Base-by-base conservation (phyloP, 2,329 filamentous ascomycete species). In the Penicillium rolfsii region DNA sequence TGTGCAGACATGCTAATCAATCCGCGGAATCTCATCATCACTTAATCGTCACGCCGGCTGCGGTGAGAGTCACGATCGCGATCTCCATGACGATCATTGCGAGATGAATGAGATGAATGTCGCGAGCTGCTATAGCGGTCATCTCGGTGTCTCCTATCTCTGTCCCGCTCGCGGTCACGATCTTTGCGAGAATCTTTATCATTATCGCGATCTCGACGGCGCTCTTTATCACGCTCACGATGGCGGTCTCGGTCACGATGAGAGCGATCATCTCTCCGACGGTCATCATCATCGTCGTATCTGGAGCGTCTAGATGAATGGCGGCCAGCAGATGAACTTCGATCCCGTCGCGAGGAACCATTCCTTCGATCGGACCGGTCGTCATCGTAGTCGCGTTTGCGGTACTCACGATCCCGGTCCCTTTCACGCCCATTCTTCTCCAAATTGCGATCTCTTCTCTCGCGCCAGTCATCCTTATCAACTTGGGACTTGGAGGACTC, bases 401-500 rank as follows among this genome's bases (percentile, higher is more conserved):
- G 72, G 57, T 67, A 71, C 30, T 75, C 71, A 11, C 67, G 65
- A 58, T 75, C 69, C 38, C 72, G 70, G 56, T 78, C 74, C 55
- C 66, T 69, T 59, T 73, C 74, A 36, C 77, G 71, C 12, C 73
- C 73, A 60, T 70, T 76, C 64, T 71, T 76, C 55, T 77, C 75
- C 55, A 80, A 65, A 60, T 81, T 81, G 54, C 74, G 73, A 69
- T 82, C 76, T 58, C 78, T 71, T 66, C 78, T 73, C 54, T 81
- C 77, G 63, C 76, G 76, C 77, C 78, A 80, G 53, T 80, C 75
- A n/a, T 76, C 76, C 54, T 79, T 74, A 36, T 75, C 75, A 41
- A 78, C 76, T 62, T 80, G 79, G 19, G 73, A 68, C 49, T 82
- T 81, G 59, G 82, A 46, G 8, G 52, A 76, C 45, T 81, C 77